Evolutionary conservation across 2,329 filamentous ascomycete genomes (phyloP).

Genomic region (Akanthomyces dipterigenus): DNA sequence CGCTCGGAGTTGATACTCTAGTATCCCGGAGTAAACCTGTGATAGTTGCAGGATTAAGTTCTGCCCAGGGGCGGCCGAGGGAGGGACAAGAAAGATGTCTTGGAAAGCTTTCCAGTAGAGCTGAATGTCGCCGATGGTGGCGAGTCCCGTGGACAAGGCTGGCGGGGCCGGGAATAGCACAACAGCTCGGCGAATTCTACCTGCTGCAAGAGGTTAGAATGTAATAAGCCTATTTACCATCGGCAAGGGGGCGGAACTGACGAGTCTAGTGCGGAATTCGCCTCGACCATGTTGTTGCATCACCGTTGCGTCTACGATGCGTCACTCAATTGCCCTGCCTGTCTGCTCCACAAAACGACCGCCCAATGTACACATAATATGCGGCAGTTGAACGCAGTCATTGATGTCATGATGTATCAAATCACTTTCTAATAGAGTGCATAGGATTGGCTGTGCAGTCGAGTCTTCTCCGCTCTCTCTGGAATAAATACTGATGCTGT

Average conservation of each 20-base stretch:
- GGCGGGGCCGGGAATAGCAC: not conserved
- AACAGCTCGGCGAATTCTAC: not conserved
- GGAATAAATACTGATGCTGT: not conserved
- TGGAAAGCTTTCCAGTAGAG: constrained; percentile 3
- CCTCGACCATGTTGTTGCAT: not conserved
- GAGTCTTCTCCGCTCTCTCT: not conserved
- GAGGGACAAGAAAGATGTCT: not conserved
- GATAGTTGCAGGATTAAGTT: not conserved
- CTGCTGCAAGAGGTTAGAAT: not conserved
- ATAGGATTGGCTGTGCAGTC: not conserved
- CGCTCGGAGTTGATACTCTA: constrained; percentile 3
- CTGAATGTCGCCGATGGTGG: no score
- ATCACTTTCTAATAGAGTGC: not conserved
- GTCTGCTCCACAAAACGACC: not conserved
- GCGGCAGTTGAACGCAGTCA: not conserved
- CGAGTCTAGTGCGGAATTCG: not conserved
- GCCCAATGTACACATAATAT: not conserved
- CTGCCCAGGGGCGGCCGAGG: not conserved
- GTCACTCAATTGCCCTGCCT: not conserved
- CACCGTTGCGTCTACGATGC: constrained; percentile 1
- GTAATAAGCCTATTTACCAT: not conserved
- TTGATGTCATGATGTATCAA: constrained; percentile 7
- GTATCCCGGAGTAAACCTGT: not conserved
- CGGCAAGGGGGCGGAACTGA: not conserved
- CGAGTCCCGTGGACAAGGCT: no score